phyloP scores from a whole-genome alignment of 768 basidiomycete species.

The Phylloporus rhodoxanthus region DNA sequence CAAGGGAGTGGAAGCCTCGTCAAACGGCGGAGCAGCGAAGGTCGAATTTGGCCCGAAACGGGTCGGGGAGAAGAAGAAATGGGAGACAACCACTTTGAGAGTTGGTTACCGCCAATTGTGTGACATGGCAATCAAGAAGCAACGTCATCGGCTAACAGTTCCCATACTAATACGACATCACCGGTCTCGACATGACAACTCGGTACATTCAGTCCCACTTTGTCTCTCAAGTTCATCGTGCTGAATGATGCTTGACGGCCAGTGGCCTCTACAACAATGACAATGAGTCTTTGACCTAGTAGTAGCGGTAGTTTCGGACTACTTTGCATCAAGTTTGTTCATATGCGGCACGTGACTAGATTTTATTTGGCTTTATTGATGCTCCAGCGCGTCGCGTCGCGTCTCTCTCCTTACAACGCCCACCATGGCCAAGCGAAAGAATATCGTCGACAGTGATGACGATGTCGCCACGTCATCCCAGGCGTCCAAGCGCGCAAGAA shows the following conservation, averaged over 20 bases:
- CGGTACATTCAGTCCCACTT: not conserved
- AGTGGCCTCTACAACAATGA: too few species aligned
- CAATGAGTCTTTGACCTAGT: too few species aligned
- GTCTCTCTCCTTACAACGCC: slow-evolving; percentile 1
- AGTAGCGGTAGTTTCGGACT: too few species aligned
- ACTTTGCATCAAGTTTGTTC: not conserved
- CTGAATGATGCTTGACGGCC: not conserved
- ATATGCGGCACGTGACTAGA: slow-evolving; percentile 1
- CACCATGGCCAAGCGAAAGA: slow-evolving; percentile 54
- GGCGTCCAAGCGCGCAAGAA: slow-evolving; percentile 41
- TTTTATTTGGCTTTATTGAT: slow-evolving; percentile 21
- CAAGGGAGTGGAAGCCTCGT: slow-evolving; percentile 29
- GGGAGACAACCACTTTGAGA: slow-evolving; percentile 1
- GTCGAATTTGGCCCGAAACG: slow-evolving; percentile 7
- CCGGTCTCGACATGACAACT: not conserved
- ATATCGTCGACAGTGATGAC: slow-evolving; percentile 39
- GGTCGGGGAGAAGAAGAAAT: slow-evolving; percentile 4
- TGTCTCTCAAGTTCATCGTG: not conserved
- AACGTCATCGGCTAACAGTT: slow-evolving; percentile 17
- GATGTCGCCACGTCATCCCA: slow-evolving; percentile 30
- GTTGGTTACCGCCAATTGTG: slow-evolving; percentile 19
- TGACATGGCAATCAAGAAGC: slow-evolving; percentile 1
- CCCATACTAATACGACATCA: not conserved
- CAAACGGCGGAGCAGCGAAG: slow-evolving; percentile 20
- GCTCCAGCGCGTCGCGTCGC: slow-evolving; percentile 26